Percentiles rank a stretch among this genome's conserved stretches.
Conservation (phyloP, 345 rosid species). For the Populus tremula region DNA sequence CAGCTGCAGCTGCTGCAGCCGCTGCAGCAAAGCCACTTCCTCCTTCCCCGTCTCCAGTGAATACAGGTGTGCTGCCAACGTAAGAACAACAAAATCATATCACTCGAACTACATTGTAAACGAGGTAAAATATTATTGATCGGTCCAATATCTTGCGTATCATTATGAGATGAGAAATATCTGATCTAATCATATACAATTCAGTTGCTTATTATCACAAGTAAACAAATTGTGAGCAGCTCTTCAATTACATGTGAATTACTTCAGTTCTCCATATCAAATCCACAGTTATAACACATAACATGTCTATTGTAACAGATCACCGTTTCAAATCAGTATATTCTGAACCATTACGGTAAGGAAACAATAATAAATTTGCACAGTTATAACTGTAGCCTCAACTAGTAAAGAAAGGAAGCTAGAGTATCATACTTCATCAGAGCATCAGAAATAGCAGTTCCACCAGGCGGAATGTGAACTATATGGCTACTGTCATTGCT, state of each 20-base stretch:
- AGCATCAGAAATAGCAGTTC: constrained; percentile 84
- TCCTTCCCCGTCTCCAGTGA: constrained; percentile 71
- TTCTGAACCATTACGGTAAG: not conserved
- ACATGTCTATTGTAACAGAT: not conserved
- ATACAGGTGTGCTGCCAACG: constrained; percentile 58
- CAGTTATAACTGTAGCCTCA: not conserved
- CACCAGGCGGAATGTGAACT: constrained; percentile 80
- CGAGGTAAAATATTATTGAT: not conserved
- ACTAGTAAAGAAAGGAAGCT: not conserved
- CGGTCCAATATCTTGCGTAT: not conserved
- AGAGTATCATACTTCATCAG: constrained; percentile 53
- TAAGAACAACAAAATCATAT: not conserved
- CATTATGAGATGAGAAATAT: not conserved
- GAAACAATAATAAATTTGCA: not conserved
- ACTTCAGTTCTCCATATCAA: not conserved
- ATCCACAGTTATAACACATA: not conserved
- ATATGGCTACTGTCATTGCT: constrained; percentile 72
- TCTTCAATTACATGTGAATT: not conserved
- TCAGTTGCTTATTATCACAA: not conserved
- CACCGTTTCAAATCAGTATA: not conserved
- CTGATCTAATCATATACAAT: not conserved
- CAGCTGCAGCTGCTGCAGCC: constrained; percentile 60
- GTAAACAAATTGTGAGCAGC: not conserved
- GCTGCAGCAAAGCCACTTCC: constrained; percentile 68
- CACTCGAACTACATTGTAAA: not conserved